Percentiles rank a stretch among this genome's conserved stretches.
phyloP scores from a whole-genome alignment of 2,329 filamentous ascomycete species.

The Xylaria digitata region DNA sequence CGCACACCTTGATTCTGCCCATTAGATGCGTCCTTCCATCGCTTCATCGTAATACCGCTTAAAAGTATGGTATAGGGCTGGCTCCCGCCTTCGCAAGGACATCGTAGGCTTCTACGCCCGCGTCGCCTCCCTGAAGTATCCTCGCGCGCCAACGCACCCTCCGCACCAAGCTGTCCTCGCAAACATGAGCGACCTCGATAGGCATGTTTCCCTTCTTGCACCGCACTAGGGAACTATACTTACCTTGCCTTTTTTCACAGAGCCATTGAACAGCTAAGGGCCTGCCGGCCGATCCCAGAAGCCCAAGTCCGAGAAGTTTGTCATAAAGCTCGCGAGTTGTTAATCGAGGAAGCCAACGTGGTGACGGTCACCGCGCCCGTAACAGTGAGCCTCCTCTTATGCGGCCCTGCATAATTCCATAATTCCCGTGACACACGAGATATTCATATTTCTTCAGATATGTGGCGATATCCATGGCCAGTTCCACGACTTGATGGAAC shows the following conservation, averaged over 20 bases:
- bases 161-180: constrained; percentile 26
- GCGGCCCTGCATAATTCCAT: background rate
- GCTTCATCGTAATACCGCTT: background rate
- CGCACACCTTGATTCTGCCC: background rate
- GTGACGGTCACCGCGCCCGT: constrained; percentile 95
- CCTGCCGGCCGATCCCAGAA: constrained; percentile 96
- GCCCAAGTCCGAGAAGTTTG: constrained; percentile 95
- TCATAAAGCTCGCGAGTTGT: constrained; percentile 93
- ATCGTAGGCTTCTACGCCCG: constrained; percentile 20
- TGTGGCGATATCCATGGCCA: constrained; percentile 98
- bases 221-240: constrained; percentile 20
- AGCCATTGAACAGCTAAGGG: constrained; percentile 93
- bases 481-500: constrained; percentile 96
- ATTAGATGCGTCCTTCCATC: background rate
- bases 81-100: constrained; percentile 11
- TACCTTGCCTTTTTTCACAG: constrained; percentile 59
- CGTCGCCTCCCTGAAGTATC: constrained; percentile 8
- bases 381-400: constrained; percentile 68
- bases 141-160: constrained; percentile 23
- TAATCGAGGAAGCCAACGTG: constrained; percentile 98
- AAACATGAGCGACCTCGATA: constrained; percentile 92
- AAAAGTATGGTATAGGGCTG: constrained; percentile 39
- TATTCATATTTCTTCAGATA: constrained; percentile 66
- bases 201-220: constrained; percentile 61
- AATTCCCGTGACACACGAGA: background rate